A percentile compares a stretch with the other conserved stretches of the same genome.
Evolutionary conservation across 352 stramenopile species (phyloP).

Genomic region (Pythium chondricola): DNA sequence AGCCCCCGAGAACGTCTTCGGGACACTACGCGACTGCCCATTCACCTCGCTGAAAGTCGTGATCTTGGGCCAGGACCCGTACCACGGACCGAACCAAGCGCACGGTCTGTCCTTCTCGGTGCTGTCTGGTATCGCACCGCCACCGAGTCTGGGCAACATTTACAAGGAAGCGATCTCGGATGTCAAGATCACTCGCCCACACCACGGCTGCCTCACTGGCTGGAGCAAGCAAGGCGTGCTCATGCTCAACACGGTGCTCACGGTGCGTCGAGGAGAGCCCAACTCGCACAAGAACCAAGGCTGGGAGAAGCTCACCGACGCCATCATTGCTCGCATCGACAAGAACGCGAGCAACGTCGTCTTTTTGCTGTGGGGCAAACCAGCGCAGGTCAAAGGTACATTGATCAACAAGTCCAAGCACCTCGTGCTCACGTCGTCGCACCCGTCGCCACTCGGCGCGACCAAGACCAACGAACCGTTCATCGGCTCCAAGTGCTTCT

Average conservation of each 20-base stretch:
- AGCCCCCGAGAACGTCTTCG: constrained; percentile 81
- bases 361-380: constrained; percentile 98
- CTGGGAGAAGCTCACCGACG: constrained; percentile 98
- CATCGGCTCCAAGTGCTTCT: constrained; percentile 92
- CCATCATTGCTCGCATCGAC: constrained; percentile 86
- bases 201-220: constrained; percentile 88
- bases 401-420: constrained; percentile 81
- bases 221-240: constrained; percentile 96
- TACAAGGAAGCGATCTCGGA: constrained; percentile 94
- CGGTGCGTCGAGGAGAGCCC: constrained; percentile 86
- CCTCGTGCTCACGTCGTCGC: constrained; percentile 82
- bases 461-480: constrained; percentile 96
- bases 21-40: constrained; percentile 83
- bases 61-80: constrained; percentile 92
- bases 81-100: constrained; percentile 82
- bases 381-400: constrained; percentile 54
- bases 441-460: constrained; percentile 93
- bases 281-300: constrained; percentile 95
- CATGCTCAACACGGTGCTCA: constrained; percentile 97
- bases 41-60: constrained; percentile 89
- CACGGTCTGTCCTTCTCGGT: constrained; percentile 91
- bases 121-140: constrained; percentile 76
- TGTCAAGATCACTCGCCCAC: constrained; percentile 62
- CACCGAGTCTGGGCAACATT: constrained; percentile 97
- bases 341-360: constrained; percentile 85